Percentiles rank a stretch among this genome's conserved stretches.
Evolutionary conservation across 169 alveolate genomes (phyloP).

Genomic region (Plasmodium cynomolgi): DNA sequence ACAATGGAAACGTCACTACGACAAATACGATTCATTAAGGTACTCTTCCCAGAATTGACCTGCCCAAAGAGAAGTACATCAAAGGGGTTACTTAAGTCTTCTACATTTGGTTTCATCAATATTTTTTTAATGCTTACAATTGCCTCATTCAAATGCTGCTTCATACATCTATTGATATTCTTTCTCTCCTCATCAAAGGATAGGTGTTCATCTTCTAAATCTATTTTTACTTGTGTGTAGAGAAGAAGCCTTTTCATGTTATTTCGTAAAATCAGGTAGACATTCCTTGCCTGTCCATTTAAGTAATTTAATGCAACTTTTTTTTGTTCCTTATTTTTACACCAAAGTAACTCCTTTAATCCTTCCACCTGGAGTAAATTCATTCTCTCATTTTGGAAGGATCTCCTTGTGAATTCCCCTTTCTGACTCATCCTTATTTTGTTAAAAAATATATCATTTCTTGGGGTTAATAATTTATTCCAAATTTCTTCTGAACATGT

Average conservation of each 20-base stretch:
- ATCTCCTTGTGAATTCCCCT: constrained; percentile 86
- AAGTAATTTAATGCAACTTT: constrained; percentile 50
- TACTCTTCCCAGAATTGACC: constrained; percentile 85
- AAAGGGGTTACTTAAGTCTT: constrained; percentile 40
- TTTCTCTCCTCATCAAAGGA: not conserved
- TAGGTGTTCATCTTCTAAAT: constrained; percentile 50
- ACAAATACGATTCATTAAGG: constrained; percentile 79
- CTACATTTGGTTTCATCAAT: constrained; percentile 36
- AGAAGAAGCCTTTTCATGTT: constrained; percentile 5
- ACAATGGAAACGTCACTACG: constrained; percentile 79
- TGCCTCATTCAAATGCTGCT: not conserved
- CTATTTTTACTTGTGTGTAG: constrained; percentile 34
- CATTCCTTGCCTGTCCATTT: constrained; percentile 35
- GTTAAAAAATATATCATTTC: not conserved
- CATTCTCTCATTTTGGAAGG: constrained; percentile 79
- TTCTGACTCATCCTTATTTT: constrained; percentile 80
- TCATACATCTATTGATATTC: not conserved
- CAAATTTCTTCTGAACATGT: not conserved
- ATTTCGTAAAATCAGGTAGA: constrained; percentile 8
- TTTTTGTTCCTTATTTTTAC: constrained; percentile 25
- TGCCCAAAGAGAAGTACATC: constrained; percentile 79
- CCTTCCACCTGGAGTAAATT: constrained; percentile 78
- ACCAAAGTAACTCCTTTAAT: constrained; percentile 33
- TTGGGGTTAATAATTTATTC: not conserved
- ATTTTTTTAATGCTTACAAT: constrained; percentile 37